A percentile compares a stretch with the other conserved stretches of the same genome.
These are phyloP conservation scores for Mortierella sp. DNA, from an alignment of 371 early-diverging fungal genomes.

Conservation along the genomic window DNA sequence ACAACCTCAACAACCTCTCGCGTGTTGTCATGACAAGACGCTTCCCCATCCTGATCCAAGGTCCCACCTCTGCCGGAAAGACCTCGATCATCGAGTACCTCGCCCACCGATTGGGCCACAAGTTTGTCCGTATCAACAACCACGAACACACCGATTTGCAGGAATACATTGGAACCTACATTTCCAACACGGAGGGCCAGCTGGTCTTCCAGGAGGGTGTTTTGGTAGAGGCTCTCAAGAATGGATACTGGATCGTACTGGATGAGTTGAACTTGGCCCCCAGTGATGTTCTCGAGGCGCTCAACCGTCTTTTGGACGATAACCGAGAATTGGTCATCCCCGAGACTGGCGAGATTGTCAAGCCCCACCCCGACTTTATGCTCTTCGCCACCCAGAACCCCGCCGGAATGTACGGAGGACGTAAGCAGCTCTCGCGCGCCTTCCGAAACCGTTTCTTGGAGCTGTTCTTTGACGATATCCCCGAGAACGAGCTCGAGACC, in stretches of 20 bases:
- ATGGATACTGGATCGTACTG: constrained; percentile 99
- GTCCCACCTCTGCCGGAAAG: constrained; percentile 99
- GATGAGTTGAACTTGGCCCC: constrained; percentile 99
- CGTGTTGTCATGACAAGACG: constrained; percentile 94
- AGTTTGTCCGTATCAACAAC: constrained; percentile 99
- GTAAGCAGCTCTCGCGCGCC: constrained; percentile 98
- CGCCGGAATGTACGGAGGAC: constrained; percentile 98
- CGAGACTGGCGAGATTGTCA: constrained; percentile 96
- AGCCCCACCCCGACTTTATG: constrained; percentile 98
- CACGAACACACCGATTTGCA: constrained; percentile 99
- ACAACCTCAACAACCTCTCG: constrained; percentile 89
- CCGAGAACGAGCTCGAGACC: constrained; percentile 89
- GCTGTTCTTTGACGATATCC: constrained; percentile 96
- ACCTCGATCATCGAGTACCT: constrained; percentile 99
- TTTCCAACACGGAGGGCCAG: constrained; percentile 83
- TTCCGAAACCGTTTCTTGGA: constrained; percentile 99
- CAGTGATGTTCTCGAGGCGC: constrained; percentile 99
- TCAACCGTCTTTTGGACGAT: constrained; percentile 99
- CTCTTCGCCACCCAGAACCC: constrained; percentile 99
- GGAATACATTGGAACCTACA: constrained; percentile 98
- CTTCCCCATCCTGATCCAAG: constrained; percentile 99
- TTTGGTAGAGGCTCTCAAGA: constrained; percentile 94
- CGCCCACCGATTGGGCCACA: constrained; percentile 94
- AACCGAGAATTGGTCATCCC: constrained; percentile 98
- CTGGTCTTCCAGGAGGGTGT: constrained; percentile 98